Percentiles rank a stretch among this genome's conserved stretches.
Evolutionary conservation across 2,329 filamentous ascomycete species (phyloP).

Genomic region (Calonectria pteridis): DNA sequence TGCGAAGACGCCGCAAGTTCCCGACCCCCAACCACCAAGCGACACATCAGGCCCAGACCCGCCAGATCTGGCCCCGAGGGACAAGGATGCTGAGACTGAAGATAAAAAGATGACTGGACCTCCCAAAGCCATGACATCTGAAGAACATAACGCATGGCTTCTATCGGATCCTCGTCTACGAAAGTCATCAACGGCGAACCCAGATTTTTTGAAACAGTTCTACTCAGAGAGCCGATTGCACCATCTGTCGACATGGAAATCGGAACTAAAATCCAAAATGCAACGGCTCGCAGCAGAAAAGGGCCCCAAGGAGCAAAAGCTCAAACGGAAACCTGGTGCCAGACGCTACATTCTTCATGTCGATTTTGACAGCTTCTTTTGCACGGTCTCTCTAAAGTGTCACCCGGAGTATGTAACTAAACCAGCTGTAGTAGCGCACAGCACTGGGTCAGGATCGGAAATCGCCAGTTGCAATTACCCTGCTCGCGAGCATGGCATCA

Average conservation of each 20-base stretch:
- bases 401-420: conserved; percentile 81
- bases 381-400: conserved; percentile 86
- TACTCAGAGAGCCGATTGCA: conserved; percentile 96
- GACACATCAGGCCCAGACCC: neutral
- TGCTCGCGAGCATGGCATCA: conserved; percentile 86
- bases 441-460: conserved; percentile 86
- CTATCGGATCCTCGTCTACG: conserved; percentile 87
- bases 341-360: conserved; percentile 92
- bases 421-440: conserved; percentile 90
- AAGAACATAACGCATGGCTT: conserved; percentile 91
- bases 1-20: neutral
- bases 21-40: neutral
- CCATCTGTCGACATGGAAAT: conserved; percentile 97
- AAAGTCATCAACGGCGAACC: conserved; percentile 92
- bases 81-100: neutral
- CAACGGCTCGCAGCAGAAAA: conserved; percentile 84
- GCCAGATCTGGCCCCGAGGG: neutral
- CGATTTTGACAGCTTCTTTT: conserved; percentile 99
- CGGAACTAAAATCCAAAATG: conserved; percentile 89
- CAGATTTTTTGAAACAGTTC: conserved; percentile 92
- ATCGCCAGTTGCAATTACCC: conserved; percentile 98
- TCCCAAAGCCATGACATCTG: conserved; percentile 81
- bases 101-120: conserved; percentile 25
- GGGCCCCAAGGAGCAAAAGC: conserved; percentile 55
- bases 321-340: conserved; percentile 69